Evolutionary conservation across 805 yeast genomes (phyloP).

Genomic region (Wickerhamomyces queroliae): DNA sequence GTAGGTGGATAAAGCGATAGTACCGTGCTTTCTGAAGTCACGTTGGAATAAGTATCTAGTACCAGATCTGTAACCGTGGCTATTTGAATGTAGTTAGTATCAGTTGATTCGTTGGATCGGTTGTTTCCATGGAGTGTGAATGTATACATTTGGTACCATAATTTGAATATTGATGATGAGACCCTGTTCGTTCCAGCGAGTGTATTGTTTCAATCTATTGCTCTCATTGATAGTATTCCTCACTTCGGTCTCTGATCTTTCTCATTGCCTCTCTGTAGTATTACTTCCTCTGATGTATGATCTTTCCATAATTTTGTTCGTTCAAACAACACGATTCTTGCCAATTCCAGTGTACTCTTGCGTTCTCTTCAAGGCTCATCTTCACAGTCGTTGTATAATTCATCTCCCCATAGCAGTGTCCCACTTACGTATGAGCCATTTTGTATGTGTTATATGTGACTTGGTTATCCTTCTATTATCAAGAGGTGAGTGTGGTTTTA

Average conservation of each 20-base stretch:
- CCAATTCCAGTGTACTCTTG: too few relatives aligned
- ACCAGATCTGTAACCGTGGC: constrained; percentile 99
- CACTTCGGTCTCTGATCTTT: too few relatives aligned
- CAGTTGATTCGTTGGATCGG: constrained; percentile 8
- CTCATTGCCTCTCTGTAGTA: too few relatives aligned
- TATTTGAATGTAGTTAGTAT: constrained; percentile 16
- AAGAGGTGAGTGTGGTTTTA: background rate
- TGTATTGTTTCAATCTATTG: too few relatives aligned
- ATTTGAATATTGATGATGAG: too few relatives aligned
- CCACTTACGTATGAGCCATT: constrained; percentile 1
- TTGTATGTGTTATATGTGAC: background rate
- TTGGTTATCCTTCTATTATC: background rate
- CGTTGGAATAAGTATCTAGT: constrained; percentile 99
- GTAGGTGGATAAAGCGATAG: constrained; percentile 92
- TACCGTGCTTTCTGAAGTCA: constrained; percentile 96
- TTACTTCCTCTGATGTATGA: background rate
- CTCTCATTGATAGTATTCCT: too few relatives aligned
- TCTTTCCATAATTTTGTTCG: background rate
- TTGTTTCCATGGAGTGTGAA: too few relatives aligned
- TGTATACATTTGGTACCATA: too few relatives aligned
- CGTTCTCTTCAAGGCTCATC: too few relatives aligned
- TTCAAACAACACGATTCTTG: background rate
- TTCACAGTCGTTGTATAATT: too few relatives aligned
- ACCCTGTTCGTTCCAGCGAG: too few relatives aligned
- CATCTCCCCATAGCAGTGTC: too few relatives aligned